These are phyloP conservation scores for Epicoccum nigrum DNA, from an alignment of 2,329 filamentous ascomycete species.

Conservation along the genomic window DNA sequence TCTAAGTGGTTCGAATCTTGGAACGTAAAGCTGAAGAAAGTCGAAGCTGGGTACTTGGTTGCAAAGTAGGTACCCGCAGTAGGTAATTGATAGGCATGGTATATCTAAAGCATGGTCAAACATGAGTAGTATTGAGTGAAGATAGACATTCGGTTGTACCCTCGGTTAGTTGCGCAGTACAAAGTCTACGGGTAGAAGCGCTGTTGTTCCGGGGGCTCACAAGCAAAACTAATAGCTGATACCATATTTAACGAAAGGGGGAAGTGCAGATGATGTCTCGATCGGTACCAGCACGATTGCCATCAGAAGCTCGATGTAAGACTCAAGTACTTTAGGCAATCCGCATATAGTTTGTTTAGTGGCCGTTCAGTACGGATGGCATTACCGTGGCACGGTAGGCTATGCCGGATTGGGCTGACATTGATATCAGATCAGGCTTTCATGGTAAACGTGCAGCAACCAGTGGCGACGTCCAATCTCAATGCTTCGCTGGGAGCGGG, in stretches of 20 bases:
- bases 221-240: no score
- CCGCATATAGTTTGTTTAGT: slow-evolving; percentile 4
- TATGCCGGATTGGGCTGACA: not conserved
- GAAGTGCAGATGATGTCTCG: not conserved
- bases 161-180: no score
- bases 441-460: slow-evolving; percentile 2
- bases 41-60: no score
- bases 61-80: no score
- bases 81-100: no score
- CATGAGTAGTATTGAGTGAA: no score
- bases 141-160: no score
- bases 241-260: not conserved
- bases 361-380: not conserved
- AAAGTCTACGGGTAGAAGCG: no score
- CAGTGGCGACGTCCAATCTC: slow-evolving; percentile 2
- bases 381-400: not conserved
- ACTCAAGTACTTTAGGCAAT: not conserved
- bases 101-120: no score
- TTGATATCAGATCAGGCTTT: slow-evolving; percentile 10
- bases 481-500: not conserved
- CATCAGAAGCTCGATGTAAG: not conserved
- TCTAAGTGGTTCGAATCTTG: no score
- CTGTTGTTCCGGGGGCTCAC: no score
- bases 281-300: not conserved
- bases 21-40: no score